Evolutionary conservation across 148 eudicot genomes (phyloP).

Genomic region (Rhododendron vialii): DNA sequence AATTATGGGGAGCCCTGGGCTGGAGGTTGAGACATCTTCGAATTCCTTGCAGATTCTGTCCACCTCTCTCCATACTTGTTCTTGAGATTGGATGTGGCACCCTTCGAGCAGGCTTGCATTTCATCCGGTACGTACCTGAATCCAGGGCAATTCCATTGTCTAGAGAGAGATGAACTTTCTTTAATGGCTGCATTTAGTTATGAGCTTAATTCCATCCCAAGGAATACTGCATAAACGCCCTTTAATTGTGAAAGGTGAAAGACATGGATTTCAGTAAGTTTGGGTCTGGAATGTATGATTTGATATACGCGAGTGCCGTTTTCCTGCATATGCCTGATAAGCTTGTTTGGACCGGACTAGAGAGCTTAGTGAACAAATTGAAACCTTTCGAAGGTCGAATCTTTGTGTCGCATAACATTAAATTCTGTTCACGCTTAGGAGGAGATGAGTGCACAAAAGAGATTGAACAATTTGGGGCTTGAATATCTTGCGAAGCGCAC

Average conservation of each 20-base stretch:
- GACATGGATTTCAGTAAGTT: constrained; percentile 87
- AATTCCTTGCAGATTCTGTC: constrained; percentile 71
- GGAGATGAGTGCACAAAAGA: constrained; percentile 77
- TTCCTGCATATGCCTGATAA: constrained; percentile 93
- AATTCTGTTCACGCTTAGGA: constrained; percentile 91
- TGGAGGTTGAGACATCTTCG: constrained; percentile 91
- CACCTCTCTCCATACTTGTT: constrained; percentile 59
- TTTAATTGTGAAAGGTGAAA: constrained; percentile 80
- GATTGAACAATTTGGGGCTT: constrained; percentile 61
- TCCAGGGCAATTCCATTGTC: constrained; percentile 70
- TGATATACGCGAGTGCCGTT: constrained; percentile 95
- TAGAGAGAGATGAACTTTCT: constrained; percentile 92
- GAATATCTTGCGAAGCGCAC: constrained; percentile 78
- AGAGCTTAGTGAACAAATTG: constrained; percentile 57
- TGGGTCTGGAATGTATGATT: constrained; percentile 56
- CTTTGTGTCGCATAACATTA: constrained; percentile 85
- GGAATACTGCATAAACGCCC: constrained; percentile 86
- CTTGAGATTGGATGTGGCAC: constrained; percentile 98
- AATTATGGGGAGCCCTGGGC: constrained; percentile 99
- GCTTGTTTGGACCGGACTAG: constrained; percentile 93
- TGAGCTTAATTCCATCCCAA: constrained; percentile 76
- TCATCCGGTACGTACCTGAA: constrained; percentile 71
- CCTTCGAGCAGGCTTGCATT: constrained; percentile 89
- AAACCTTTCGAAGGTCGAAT: constrained; percentile 77
- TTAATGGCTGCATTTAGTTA: constrained; percentile 90